phyloP scores from a whole-genome alignment of 2,329 filamentous ascomycete genomes.

The Xylariaceae sp. region DNA sequence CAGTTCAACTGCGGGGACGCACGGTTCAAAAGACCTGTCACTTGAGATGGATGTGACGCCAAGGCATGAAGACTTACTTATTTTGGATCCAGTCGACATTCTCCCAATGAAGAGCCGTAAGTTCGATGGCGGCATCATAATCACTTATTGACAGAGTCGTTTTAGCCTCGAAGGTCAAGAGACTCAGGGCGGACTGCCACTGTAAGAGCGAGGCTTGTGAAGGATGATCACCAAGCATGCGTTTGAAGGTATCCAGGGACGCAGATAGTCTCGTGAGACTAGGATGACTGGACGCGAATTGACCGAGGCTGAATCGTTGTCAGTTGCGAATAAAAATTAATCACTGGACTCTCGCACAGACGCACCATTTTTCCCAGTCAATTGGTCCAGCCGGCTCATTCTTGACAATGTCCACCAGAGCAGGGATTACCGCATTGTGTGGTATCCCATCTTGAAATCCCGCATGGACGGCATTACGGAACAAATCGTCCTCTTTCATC shows the following conservation, averaged over 20 bases:
- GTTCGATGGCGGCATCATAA: constrained; percentile 6
- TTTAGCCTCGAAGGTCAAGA: not conserved
- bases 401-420: constrained; percentile 6
- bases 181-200: constrained; percentile 2
- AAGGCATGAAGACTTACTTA: constrained; percentile 3
- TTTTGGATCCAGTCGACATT: constrained; percentile 2
- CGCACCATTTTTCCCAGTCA: constrained; percentile 15
- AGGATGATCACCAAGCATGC: not conserved
- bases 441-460: not conserved
- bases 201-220: constrained; percentile 8
- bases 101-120: constrained; percentile 2
- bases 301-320: constrained; percentile 6
- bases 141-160: not conserved
- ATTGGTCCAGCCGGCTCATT: not conserved
- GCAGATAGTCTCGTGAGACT: not conserved
- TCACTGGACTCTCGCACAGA: not conserved
- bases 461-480: constrained; percentile 1
- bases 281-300: constrained; percentile 3
- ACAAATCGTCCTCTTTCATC: constrained; percentile 4
- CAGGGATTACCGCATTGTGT: not conserved
- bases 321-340: not conserved
- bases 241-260: constrained; percentile 2
- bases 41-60: not conserved
- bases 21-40: not conserved
- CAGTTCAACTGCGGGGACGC: not conserved